A percentile compares a stretch with the other conserved stretches of the same genome.
Evolutionary conservation across 352 stramenopile species (phyloP).

Genomic region (Globisporangium middletonii): DNA sequence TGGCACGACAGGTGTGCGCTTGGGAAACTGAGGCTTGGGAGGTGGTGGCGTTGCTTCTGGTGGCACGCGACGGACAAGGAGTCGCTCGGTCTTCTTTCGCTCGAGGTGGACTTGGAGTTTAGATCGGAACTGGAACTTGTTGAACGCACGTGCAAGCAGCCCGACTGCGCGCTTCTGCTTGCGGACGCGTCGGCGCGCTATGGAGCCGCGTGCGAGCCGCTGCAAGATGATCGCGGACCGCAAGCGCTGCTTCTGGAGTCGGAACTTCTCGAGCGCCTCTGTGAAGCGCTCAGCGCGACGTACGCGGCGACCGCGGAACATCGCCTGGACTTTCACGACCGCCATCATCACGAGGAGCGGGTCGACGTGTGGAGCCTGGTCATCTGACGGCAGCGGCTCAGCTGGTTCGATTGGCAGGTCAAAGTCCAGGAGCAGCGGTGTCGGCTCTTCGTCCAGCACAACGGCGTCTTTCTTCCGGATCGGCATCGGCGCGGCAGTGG

Average conservation of each 20-base stretch:
- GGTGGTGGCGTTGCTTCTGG: background rate
- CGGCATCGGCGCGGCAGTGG: background rate
- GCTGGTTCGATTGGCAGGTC: background rate
- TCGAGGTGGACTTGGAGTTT: constrained; percentile 15
- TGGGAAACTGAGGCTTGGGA: background rate
- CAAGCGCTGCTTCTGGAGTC: constrained; percentile 20
- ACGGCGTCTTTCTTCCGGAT: constrained; percentile 2
- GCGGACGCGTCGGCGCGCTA: constrained; percentile 6
- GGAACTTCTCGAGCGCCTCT: constrained; percentile 25
- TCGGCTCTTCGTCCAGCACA: background rate
- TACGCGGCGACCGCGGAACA: constrained; percentile 24
- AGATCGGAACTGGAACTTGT: constrained; percentile 13
- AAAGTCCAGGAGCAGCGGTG: background rate
- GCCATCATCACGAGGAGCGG: constrained; percentile 18
- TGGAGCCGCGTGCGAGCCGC: constrained; percentile 10
- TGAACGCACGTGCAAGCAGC: constrained; percentile 13
- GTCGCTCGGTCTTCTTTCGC: constrained; percentile 15
- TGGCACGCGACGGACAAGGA: too few relatives aligned
- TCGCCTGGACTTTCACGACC: constrained; percentile 27
- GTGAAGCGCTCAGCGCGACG: constrained; percentile 22
- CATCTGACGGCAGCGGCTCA: background rate
- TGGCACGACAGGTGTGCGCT: background rate
- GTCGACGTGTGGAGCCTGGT: constrained; percentile 2
- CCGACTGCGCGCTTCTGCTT: constrained; percentile 6
- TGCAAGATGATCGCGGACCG: constrained; percentile 24